Evolutionary conservation across 768 basidiomycete genomes (phyloP).

Genomic region (Mycena crocata): DNA sequence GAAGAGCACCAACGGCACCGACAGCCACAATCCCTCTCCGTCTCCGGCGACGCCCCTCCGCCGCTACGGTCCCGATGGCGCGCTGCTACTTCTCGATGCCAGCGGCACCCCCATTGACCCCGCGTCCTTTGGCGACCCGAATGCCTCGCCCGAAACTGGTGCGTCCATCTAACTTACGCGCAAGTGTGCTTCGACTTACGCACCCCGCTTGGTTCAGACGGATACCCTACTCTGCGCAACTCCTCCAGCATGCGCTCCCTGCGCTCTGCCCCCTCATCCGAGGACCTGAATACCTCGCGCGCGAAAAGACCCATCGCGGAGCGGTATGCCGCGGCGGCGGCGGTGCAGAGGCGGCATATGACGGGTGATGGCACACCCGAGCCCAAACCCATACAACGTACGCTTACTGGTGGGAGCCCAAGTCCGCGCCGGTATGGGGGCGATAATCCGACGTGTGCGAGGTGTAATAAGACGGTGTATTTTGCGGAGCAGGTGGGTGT

Average conservation of each 20-base stretch:
- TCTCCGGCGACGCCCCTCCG: slow-evolving; percentile 46
- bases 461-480: slow-evolving; percentile 82
- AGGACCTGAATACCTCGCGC: slow-evolving; percentile 45
- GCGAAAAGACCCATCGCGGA: slow-evolving; percentile 27
- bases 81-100: too few species aligned
- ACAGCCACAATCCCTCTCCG: slow-evolving; percentile 41
- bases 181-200: too few species aligned
- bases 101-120: too few species aligned
- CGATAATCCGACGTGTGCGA: slow-evolving; percentile 72
- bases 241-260: too few species aligned
- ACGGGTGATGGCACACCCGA: slow-evolving; percentile 33
- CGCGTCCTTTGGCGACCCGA: too few species aligned
- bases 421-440: slow-evolving; percentile 65
- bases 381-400: slow-evolving; percentile 37
- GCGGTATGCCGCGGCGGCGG: slow-evolving; percentile 31
- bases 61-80: slow-evolving; percentile 55
- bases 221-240: too few species aligned
- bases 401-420: slow-evolving; percentile 50
- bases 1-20: slow-evolving; percentile 46
- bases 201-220: too few species aligned
- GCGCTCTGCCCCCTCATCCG: too few species aligned
- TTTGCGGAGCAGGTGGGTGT: too few species aligned
- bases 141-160: too few species aligned
- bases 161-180: too few species aligned
- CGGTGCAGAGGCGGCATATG: slow-evolving; percentile 34